Base-by-base conservation (phyloP, 176 grass and related monocot species). In the Oryza meyeriana region DNA sequence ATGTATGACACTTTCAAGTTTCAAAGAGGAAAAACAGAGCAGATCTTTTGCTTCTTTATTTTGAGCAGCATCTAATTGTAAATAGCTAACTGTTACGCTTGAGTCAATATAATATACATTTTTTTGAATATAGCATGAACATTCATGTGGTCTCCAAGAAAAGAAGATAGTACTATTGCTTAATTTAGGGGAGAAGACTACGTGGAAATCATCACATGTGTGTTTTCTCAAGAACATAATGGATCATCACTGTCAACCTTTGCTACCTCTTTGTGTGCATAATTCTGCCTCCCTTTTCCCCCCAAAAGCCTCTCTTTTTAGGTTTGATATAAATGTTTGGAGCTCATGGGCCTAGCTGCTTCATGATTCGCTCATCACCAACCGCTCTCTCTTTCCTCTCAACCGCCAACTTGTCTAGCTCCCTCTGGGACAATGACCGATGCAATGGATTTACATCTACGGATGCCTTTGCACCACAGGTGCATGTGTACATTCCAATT, bases 331-430 rank as follows among this genome's bases (percentile, higher is more conserved):
- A 69, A 20, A 76, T 87, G 68, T 30, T 69, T 26, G 65, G 64
- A 4, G 67, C 12, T 12, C 24, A 63, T 82, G 64, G 69, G 35
- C 63, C 81, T 50, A 50, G 47, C 47, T 50, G 28, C 69, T 40
- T 57, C 25, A 81, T 80, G 63, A 87, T 87, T 87, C 76, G 33
- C 52, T 75, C 79, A 76, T 84, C 68, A 83, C 84, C 84, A 68
- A 47, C 79, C 61, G 20, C 12, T 27, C 48, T 52, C 5, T 13
- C 40, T 13, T 16, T 24, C 24, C 16, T 25, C 10, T 5, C 8
- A 44, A 28, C 14, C 10, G 1, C 45, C 3, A 48, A 17, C 18
- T 18, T 17, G 5, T 5, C 16, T 18, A 48, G 45, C 12, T 42
- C 1, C 2, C 41, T 42, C 12, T 39, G 29, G 4, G 68, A 84